phyloP scores from a whole-genome alignment of 2,329 filamentous ascomycete genomes.

The Xylariaceae sp. region DNA sequence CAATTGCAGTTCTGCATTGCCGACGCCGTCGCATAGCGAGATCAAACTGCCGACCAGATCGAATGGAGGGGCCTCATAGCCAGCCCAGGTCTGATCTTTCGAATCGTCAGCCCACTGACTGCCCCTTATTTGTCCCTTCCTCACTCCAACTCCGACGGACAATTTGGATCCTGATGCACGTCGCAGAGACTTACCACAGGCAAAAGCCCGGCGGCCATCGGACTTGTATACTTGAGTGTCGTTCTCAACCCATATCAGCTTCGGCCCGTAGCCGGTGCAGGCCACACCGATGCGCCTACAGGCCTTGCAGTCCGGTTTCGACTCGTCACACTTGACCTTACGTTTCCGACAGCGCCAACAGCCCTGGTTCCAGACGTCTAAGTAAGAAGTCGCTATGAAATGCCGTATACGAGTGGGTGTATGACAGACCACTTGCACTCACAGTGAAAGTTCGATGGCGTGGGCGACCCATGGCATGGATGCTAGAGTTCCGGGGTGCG shows the following conservation, averaged over 20 bases:
- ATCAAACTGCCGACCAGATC: not conserved
- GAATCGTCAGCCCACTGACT: not conserved
- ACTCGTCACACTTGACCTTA: conserved; percentile 2
- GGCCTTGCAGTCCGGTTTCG: not conserved
- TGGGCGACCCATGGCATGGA: conserved; percentile 1
- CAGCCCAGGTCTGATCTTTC: not conserved
- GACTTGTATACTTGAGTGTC: not conserved
- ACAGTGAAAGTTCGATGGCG: conserved; percentile 2
- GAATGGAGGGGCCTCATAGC: not conserved
- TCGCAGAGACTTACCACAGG: not conserved
- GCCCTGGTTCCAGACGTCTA: not conserved
- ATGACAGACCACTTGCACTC: too few species aligned
- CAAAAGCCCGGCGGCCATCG: not conserved
- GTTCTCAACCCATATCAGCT: not conserved
- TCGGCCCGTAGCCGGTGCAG: conserved; percentile 1
- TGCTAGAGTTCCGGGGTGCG: too few species aligned
- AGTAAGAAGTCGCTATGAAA: not conserved
- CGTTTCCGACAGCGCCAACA: conserved; percentile 1
- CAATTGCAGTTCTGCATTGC: not conserved
- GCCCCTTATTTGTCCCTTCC: too few species aligned
- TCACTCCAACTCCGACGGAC: too few species aligned
- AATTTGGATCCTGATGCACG: too few species aligned
- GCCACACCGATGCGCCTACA: not conserved
- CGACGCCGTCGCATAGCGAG: not conserved
- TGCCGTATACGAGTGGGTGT: too few species aligned